Evolutionary conservation across 495 filamentous ascomycete species (phyloP), one percentile per base, ranked within the genome.

Genomic region (Neurospora sp.): DNA sequence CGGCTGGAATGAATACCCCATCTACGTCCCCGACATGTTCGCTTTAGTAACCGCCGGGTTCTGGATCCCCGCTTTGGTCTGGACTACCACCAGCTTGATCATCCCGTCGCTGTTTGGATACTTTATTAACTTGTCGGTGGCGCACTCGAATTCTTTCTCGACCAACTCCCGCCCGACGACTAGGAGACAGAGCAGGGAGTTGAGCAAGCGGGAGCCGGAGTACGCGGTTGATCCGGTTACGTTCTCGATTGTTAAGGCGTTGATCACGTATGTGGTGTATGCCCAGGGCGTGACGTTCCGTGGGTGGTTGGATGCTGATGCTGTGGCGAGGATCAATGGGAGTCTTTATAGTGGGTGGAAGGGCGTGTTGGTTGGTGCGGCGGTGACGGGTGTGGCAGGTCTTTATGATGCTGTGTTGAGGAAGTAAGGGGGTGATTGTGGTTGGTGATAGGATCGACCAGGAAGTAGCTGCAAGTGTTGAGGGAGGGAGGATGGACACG

Each of bases 181-280:
- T 75, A 75, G 70, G 70, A 78, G 14, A 73, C 69, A 46, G 73
- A 70, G 37, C 23, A 3, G 6, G 41, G 23, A 72, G 59, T 31
- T 69, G 71, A n/a, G 44, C 20, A 12, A 66, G 37, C 2, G 42
- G 23, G 70, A 80, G 70, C 76, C 79, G 5, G 84, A 87, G 54
- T 86, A 90, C 39, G 86, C 82, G 12, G 89, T 94, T 73, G 96
- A 99, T 79, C 94, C 94, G 27, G 82, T 98, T 74, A 91, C 90
- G 72, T 99, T 95, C 81, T 96, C 94, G 82, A 89, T 97, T 71
- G 89, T 88, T 77, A 97, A 96, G 85, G 94, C 90, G 1, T 74
- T 97, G 73, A 78, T 93, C 54, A 89, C 92, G 10, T 96, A 92
- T 79, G 83, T 93, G 5, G 90, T 97, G 10, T 97, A 94, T 77